These are phyloP conservation scores for Arabis alpina DNA, from an alignment of 345 rosid species.

Conservation along the genomic window DNA sequence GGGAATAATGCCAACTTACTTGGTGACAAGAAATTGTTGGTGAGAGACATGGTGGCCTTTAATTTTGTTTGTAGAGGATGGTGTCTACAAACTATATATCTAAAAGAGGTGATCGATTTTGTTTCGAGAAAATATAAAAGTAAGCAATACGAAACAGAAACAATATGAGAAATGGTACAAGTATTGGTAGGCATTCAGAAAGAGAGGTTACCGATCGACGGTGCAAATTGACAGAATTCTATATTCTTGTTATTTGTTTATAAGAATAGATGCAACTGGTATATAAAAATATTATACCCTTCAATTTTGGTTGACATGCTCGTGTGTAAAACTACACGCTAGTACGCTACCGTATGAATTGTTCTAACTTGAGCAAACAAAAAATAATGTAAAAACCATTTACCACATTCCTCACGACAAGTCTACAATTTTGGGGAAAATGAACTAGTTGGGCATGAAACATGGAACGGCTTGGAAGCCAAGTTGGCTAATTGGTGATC, in stretches of 20 bases:
- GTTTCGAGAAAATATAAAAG: neutral
- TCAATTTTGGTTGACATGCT: neutral
- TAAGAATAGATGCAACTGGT: no score
- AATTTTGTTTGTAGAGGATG: neutral
- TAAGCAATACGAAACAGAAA: neutral
- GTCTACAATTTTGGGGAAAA: neutral
- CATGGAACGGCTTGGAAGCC: neutral
- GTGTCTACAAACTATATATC: neutral
- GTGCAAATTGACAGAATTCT: neutral
- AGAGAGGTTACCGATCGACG: neutral
- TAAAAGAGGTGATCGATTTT: neutral
- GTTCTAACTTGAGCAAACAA: no score
- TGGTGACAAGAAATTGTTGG: slow-evolving; percentile 4
- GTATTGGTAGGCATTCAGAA: neutral
- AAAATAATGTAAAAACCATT: no score
- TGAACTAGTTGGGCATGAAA: neutral
- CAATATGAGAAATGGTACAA: neutral
- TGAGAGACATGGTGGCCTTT: neutral
- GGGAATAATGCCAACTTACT: slow-evolving; percentile 5
- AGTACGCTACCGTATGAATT: no score
- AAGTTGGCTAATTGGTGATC: neutral
- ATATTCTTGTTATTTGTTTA: neutral
- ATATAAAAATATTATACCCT: no score
- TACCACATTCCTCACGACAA: no score
- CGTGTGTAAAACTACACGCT: neutral